Percentiles rank a stretch among this genome's conserved stretches.
These are phyloP conservation scores for Mucor indicus DNA, from an alignment of 371 early-diverging fungal species.

Conservation along the genomic window DNA sequence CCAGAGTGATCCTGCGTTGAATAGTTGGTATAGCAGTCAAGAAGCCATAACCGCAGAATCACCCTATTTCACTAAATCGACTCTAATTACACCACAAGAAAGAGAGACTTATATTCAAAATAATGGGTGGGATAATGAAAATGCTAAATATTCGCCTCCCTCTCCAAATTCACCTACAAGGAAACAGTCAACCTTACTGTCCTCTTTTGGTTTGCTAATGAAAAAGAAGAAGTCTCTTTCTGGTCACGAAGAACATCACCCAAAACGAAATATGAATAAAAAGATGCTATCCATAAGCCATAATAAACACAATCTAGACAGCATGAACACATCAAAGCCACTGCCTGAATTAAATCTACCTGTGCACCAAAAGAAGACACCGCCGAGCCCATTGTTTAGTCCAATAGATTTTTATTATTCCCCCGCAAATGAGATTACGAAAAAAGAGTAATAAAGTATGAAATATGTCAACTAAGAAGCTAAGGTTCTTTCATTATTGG, in stretches of 20 bases:
- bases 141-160: too few species aligned
- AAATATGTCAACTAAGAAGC: too few species aligned
- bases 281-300: conserved; percentile 1
- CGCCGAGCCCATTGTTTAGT: conserved; percentile 11
- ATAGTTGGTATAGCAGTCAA: neutral
- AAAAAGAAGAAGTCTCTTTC: neutral
- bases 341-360: too few species aligned
- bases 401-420: conserved; percentile 13
- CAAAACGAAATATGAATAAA: too few species aligned
- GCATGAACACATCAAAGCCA: neutral
- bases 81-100: conserved; percentile 1
- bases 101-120: neutral
- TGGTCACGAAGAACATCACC: neutral
- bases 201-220: conserved; percentile 1
- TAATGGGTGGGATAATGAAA: neutral
- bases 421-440: too few species aligned
- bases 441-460: too few species aligned
- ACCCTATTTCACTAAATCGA: neutral
- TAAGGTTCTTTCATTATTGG: too few species aligned
- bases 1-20: conserved; percentile 7
- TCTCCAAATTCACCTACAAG: conserved; percentile 5
- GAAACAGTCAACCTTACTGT: neutral
- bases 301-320: neutral
- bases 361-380: neutral
- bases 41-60: neutral